These are phyloP conservation scores for Metarhizium sp. DNA, from an alignment of 2,329 filamentous ascomycete genomes.

Conservation along the genomic window DNA sequence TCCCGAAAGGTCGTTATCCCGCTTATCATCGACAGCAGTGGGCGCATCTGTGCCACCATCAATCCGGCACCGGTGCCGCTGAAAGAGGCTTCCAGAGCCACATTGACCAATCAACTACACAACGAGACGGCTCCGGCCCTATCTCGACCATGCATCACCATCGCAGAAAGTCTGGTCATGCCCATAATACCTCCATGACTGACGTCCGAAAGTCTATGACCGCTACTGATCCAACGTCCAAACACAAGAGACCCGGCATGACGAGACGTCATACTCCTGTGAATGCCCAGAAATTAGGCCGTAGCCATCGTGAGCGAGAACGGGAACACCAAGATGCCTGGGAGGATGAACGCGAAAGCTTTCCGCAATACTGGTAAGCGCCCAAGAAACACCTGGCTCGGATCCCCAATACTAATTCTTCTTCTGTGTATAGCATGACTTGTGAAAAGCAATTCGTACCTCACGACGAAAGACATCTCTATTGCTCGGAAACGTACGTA, in stretches of 20 bases:
- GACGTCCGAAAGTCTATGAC: slow-evolving; percentile 43
- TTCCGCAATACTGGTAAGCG: slow-evolving; percentile 56
- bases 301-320: slow-evolving; percentile 40
- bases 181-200: slow-evolving; percentile 42
- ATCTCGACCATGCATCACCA: slow-evolving; percentile 41
- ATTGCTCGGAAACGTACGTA: slow-evolving; percentile 55
- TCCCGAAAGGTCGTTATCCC: neutral
- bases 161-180: slow-evolving; percentile 47
- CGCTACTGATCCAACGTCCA: slow-evolving; percentile 31
- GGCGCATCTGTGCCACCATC: neutral
- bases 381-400: neutral
- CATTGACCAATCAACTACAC: slow-evolving; percentile 4
- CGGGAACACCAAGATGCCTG: slow-evolving; percentile 35
- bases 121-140: slow-evolving; percentile 1
- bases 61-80: neutral
- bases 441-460: slow-evolving; percentile 59
- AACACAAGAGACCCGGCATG: slow-evolving; percentile 38
- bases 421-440: slow-evolving; percentile 41
- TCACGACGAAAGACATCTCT: slow-evolving; percentile 46
- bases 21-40: neutral
- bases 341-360: slow-evolving; percentile 52
- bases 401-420: neutral
- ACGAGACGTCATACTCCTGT: slow-evolving; percentile 33
- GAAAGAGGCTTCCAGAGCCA: neutral
- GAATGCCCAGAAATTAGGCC: slow-evolving; percentile 37